Evolutionary conservation across 257 asterid genomes (phyloP).

Genomic region (Jaltomata sinuosa): DNA sequence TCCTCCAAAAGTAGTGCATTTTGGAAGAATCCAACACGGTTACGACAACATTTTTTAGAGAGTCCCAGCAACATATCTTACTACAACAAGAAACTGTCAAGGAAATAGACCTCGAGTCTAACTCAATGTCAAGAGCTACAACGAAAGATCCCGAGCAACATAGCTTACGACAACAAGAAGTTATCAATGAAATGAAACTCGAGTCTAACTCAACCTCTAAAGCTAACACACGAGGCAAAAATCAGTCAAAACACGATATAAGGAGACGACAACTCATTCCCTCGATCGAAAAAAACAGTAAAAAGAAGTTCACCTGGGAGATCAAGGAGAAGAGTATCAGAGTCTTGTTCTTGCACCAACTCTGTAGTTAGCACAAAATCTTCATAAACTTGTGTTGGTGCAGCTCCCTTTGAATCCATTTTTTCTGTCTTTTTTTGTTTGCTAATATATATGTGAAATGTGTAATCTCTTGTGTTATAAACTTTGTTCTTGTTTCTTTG

Average conservation of each 20-base stretch:
- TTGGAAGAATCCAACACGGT: no score
- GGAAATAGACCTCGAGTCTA: no score
- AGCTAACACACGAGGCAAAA: background rate
- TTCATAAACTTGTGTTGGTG: background rate
- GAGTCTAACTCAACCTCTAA: background rate
- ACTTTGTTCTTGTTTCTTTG: background rate
- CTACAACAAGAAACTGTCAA: no score
- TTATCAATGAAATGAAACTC: background rate
- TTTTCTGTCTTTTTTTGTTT: background rate
- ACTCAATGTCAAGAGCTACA: background rate
- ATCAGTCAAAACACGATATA: background rate
- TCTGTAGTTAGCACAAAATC: background rate
- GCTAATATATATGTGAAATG: background rate
- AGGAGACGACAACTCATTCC: background rate
- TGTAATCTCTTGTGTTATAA: background rate
- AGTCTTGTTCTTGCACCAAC: constrained; percentile 1
- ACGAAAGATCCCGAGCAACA: background rate
- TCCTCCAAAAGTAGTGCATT: background rate
- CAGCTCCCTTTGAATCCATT: background rate
- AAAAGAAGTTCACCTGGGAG: background rate
- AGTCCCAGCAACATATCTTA: no score
- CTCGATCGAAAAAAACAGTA: background rate
- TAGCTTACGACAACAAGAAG: background rate
- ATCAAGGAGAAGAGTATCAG: background rate
- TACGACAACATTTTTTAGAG: no score